A percentile compares a stretch with the other conserved stretches of the same genome.
Evolutionary conservation across 192 early-diverging fungal genomes (phyloP).

Genomic region (Haplosporangium gracile): DNA sequence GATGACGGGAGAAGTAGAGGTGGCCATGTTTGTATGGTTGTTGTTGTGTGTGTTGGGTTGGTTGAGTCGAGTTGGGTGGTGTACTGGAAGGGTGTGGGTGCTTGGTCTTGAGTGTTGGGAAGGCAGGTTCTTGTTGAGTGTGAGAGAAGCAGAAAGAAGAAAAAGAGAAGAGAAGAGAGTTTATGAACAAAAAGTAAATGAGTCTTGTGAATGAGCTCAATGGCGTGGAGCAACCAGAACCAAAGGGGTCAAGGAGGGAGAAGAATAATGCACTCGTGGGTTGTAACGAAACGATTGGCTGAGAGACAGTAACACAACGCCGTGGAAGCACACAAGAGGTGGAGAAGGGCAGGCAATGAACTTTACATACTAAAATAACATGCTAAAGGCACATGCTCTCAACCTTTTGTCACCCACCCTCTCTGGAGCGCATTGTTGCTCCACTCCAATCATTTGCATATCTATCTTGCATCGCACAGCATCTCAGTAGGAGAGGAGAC

Average conservation of each 20-base stretch:
- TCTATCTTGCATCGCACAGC: neutral
- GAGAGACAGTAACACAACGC: neutral
- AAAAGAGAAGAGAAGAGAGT: neutral
- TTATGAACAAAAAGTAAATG: neutral
- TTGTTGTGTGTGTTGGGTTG: neutral
- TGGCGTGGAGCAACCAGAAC: constrained; percentile 1
- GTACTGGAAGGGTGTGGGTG: neutral
- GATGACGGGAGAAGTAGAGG: constrained; percentile 35
- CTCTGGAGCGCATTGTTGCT: neutral
- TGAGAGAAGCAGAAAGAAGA: neutral
- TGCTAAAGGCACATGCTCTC: neutral
- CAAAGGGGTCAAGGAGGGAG: too few relatives aligned
- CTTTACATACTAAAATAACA: too few relatives aligned
- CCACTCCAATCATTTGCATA: neutral
- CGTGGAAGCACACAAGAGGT: constrained; percentile 1
- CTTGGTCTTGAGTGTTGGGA: neutral
- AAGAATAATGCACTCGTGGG: neutral
- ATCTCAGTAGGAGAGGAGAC: neutral
- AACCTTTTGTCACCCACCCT: neutral
- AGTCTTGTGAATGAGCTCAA: neutral
- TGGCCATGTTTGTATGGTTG: constrained; percentile 22
- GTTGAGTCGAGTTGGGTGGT: neutral
- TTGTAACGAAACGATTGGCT: constrained; percentile 13
- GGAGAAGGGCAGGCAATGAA: neutral
- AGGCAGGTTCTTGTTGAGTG: neutral